These are phyloP conservation scores for Yarrowia galli DNA, from an alignment of 1,139 yeast genomes.

Conservation along the genomic window DNA sequence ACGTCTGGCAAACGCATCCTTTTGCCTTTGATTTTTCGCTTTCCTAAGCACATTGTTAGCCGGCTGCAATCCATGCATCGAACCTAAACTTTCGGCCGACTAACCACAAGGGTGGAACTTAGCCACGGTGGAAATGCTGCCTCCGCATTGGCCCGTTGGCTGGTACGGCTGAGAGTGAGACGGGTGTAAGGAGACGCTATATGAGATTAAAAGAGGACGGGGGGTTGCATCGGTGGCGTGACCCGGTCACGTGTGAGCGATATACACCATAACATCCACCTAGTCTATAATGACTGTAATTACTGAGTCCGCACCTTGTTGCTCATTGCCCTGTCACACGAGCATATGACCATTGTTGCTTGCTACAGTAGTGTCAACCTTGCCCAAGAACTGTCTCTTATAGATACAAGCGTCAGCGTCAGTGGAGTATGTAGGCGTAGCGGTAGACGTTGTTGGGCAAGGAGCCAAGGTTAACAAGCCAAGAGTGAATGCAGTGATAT, in stretches of 20 bases:
- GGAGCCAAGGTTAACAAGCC: too few species aligned
- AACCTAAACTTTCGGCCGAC: conserved; percentile 26
- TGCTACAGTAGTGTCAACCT: neutral
- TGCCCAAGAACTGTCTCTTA: neutral
- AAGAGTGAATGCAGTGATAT: too few species aligned
- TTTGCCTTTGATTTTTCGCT: conserved; percentile 29
- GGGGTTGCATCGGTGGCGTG: too few species aligned
- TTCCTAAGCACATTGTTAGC: neutral
- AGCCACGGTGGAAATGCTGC: conserved; percentile 7
- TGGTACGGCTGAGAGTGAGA: neutral
- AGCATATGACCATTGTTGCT: neutral
- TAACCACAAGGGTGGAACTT: conserved; percentile 33
- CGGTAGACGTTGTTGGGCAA: too few species aligned
- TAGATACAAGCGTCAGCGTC: neutral
- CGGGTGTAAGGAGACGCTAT: neutral
- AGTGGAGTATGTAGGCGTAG: too few species aligned
- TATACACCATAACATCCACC: too few species aligned
- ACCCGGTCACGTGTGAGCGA: too few species aligned
- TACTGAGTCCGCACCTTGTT: too few species aligned
- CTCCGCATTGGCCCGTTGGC: conserved; percentile 1
- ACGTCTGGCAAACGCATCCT: neutral
- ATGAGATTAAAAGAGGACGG: neutral
- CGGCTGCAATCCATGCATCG: conserved; percentile 22
- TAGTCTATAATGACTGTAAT: too few species aligned
- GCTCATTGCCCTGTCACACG: too few species aligned